Base-by-base conservation (phyloP, 177 flowering plant genomes). In the Vitis hybrid region DNA sequence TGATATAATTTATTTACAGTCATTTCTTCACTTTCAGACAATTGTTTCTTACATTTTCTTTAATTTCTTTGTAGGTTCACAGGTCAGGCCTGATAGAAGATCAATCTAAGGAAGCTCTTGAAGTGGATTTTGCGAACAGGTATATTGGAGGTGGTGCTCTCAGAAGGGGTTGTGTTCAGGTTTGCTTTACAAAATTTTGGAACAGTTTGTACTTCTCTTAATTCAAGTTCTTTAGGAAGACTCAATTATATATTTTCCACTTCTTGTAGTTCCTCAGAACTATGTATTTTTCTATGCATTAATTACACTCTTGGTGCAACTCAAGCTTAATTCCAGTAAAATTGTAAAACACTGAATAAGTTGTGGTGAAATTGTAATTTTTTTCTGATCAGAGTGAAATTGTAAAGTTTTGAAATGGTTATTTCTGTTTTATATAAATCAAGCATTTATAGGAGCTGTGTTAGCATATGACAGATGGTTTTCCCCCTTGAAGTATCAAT, bases 141-240 rank as follows among this genome's bases (percentile, higher is more conserved):
- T 90, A 86, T 75, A 61, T 95, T 58, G 98, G 99, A 19, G 99
- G 99, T 56, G 98, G 98, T 77, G 92, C 93, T 77, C 97, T 95
- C 63, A 58, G 16, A 52, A 73, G 82, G 67, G 99, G 99, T 73
- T 95, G 98, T 71, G 93, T 95, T 15, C 98, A 93, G 94, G 91
- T 82, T 45, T 34, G 31, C 67, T 52, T 74, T 31, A 69, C 61
- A 19, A 55, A 63, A 10, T 11, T 63, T 50, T 72, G 51, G 39
- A 59, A 15, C 45, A 20, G 13, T 34, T 16, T 20, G 12, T 34
- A 45, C 22, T 15, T 34, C 29, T 48, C 3, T 10, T 50, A n/a
- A n/a, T 19, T 16, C 50, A 8, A 11, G 48, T 49, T 63, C 10
- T 18, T n/a, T 11, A 48, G 18, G 19, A 45, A 18, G 22, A 18